Base-by-base conservation (phyloP, 164 flowering plant genomes). In the Annona squamosa region DNA sequence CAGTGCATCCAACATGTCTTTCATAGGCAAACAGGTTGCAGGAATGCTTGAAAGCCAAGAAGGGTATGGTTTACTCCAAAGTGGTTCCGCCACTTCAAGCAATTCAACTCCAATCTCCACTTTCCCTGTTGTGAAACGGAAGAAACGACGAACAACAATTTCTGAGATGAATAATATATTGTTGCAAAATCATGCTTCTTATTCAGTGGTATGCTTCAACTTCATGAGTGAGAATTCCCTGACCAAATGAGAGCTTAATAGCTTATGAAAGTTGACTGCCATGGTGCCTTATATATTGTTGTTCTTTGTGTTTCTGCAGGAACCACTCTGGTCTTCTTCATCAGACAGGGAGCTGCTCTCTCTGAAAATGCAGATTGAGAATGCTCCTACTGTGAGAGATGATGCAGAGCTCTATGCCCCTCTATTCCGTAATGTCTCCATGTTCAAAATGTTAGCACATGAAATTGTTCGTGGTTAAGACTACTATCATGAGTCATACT, bases 241-340 rank as follows among this genome's bases (percentile, higher is more conserved):
- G 59, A 52, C 2, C 10, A 52, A 52, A 52, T 10, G 13, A 52
- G 59, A 52, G 59, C 46, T 59, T 69, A 26, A 9, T 5, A 26
- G 47, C n/a, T 43, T 68, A 1, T 68, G 46, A 18, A 68, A 12
- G 44, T 9, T 13, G n/a, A 3, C 70, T 67, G 6, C 37, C 9
- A 64, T 45, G 6, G 5, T 45, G 5, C 42, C 42, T 67, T 16
- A 9, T n/a, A 67, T 26, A 5, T 56, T 48, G 5, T 5, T 59
- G 7, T 48, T 52, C 37, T 56, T 37, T 71, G 42, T 59, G 12
- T n/a, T 3, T 59, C 7, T 72, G 47, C 62, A 73, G 75, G 67
- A 42, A 67, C 65, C 75, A 3, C 70, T 56, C n/a, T 56, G 75
- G 75, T 65, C 75, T n/a, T 73, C 75, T 48, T n/a, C 19, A 19